phyloP scores from a whole-genome alignment of 1,284 basidiomycete species.

The Leccinum subrobustum region DNA sequence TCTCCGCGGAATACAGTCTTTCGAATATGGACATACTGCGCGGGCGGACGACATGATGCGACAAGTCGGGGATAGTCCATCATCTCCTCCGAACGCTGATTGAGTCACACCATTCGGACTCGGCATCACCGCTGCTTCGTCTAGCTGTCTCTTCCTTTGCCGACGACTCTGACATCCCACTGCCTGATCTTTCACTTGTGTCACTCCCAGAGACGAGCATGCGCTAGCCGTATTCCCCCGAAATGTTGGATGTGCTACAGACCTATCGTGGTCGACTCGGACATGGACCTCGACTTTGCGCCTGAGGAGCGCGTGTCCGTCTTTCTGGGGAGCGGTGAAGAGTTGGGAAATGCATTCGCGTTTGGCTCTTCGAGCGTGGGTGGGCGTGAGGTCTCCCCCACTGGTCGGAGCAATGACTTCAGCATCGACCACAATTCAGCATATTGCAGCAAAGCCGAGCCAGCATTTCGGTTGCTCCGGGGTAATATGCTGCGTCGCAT shows the following conservation, averaged over 20 bases:
- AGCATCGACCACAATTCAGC: no score
- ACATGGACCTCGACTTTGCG: no score
- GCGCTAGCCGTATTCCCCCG: constrained; percentile 64
- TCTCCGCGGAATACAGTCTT: constrained; percentile 77
- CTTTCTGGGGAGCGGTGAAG: no score
- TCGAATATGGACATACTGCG: constrained; percentile 75
- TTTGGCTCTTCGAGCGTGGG: no score
- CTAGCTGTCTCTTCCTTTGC: constrained; percentile 30
- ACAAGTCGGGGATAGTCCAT: constrained; percentile 13
- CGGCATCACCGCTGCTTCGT: constrained; percentile 20
- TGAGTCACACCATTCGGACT: constrained; percentile 1
- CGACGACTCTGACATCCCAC: constrained; percentile 31
- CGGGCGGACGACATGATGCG: constrained; percentile 41
- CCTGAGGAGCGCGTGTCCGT: no score
- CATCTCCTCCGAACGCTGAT: constrained; percentile 12
- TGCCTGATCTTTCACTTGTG: constrained; percentile 23
- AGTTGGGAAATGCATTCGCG: no score
- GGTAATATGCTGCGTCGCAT: no score
- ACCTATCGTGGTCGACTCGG: no score
- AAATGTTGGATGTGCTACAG: constrained; percentile 44
- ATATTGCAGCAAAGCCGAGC: no score
- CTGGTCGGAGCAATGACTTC: no score
- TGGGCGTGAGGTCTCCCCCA: no score
- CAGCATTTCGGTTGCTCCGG: no score
- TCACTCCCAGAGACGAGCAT: constrained; percentile 46